Conservation (phyloP, 768 basidiomycete genomes). For the Polyporus arcularius region DNA sequence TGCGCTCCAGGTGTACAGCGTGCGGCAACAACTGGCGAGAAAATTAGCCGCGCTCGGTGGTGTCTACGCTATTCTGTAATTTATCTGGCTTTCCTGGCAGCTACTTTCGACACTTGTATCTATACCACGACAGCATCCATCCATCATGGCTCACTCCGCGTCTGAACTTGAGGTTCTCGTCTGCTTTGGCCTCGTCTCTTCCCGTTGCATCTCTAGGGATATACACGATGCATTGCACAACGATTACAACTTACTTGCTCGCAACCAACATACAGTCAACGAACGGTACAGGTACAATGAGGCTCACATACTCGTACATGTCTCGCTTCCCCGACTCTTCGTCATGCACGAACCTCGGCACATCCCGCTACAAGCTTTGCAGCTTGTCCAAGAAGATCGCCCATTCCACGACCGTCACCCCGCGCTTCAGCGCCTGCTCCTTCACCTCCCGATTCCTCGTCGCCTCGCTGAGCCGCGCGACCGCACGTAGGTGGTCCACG, state of each 20-base stretch:
- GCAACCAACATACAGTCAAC: neutral
- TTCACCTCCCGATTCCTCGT: constrained; percentile 70
- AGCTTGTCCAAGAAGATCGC: constrained; percentile 72
- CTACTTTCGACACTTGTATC: neutral
- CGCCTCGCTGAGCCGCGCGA: constrained; percentile 60
- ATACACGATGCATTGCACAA: neutral
- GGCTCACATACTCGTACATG: neutral
- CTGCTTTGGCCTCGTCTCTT: no score
- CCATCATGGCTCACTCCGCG: no score
- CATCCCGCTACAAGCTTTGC: constrained; percentile 35
- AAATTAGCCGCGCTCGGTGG: constrained; percentile 39
- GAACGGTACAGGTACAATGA: neutral
- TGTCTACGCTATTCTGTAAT: no score
- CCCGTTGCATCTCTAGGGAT: neutral
- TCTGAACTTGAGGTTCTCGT: no score
- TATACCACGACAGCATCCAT: no score
- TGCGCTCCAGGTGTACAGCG: constrained; percentile 49
- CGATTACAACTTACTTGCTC: no score
- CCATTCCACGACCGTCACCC: constrained; percentile 77
- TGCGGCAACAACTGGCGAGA: constrained; percentile 74
- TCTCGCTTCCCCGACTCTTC: neutral
- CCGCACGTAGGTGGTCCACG: constrained; percentile 63
- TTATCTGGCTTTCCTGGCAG: neutral
- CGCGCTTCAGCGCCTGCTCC: constrained; percentile 66
- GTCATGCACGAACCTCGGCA: neutral